Evolutionary conservation across 2,329 filamentous ascomycete species (phyloP).

Genomic region (Aspergillus sp.): DNA sequence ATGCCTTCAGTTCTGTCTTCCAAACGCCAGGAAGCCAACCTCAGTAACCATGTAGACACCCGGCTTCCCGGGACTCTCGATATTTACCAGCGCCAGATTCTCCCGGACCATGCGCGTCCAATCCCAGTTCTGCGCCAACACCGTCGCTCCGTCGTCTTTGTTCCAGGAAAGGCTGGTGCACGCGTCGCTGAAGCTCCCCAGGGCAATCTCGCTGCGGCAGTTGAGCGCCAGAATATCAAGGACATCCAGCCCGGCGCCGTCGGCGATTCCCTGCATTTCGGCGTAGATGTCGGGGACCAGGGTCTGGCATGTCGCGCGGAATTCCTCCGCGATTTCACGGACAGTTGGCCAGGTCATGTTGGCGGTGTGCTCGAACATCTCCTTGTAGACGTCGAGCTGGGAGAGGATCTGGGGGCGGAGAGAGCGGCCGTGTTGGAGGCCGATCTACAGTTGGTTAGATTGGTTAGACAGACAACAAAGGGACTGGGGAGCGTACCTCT

Average conservation of each 20-base stretch:
- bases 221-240: conserved; percentile 50
- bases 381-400: conserved; percentile 40
- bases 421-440: conserved; percentile 36
- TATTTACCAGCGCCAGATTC: conserved; percentile 44
- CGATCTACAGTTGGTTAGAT: conserved; percentile 36
- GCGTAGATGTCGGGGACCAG: conserved; percentile 29
- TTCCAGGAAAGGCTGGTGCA: conserved; percentile 49
- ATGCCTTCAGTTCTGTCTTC: too few relatives aligned
- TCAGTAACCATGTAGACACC: conserved; percentile 49
- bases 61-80: conserved; percentile 37
- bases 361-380: conserved; percentile 39
- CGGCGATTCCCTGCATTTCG: conserved; percentile 46
- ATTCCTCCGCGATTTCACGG: conserved; percentile 37
- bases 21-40: conserved; percentile 11
- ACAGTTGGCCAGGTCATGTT: conserved; percentile 40
- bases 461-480: background rate
- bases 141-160: conserved; percentile 25
- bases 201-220: conserved; percentile 51
- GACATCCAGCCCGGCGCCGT: conserved; percentile 40
- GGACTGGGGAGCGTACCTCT: conserved; percentile 12
- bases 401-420: conserved; percentile 33
- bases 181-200: conserved; percentile 49
- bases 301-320: conserved; percentile 36
- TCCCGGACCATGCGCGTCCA: conserved; percentile 45
- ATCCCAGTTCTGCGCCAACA: conserved; percentile 51